A percentile compares a stretch with the other conserved stretches of the same genome.
Evolutionary conservation across 768 basidiomycete genomes (phyloP).

Genomic region (Tulasnella sp.): DNA sequence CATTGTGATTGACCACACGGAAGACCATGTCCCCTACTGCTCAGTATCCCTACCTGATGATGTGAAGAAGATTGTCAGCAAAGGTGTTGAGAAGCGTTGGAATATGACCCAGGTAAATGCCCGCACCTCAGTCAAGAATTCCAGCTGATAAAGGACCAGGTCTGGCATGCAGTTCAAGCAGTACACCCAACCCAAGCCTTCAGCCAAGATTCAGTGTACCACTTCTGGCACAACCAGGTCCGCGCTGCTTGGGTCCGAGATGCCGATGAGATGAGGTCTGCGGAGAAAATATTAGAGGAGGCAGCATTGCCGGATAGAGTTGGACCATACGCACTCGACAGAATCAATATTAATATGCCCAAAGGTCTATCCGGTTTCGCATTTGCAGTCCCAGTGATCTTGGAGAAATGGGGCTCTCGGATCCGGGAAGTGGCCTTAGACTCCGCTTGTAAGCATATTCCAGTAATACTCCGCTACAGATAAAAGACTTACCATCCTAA

Average conservation of each 20-base stretch:
- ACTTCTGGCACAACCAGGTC: slow-evolving; percentile 18
- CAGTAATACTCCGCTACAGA: not conserved
- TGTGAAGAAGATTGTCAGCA: slow-evolving; percentile 11
- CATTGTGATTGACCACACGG: slow-evolving; percentile 16
- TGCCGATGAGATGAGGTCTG: not conserved
- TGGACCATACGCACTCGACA: not conserved
- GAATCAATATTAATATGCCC: not conserved
- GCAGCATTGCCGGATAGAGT: not conserved
- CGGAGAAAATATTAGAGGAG: not conserved
- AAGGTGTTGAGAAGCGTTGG: not conserved
- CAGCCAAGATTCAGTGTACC: not conserved
- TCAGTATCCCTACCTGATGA: slow-evolving; percentile 19
- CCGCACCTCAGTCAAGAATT: not conserved
- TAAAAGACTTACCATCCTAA: not conserved
- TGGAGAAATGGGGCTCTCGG: slow-evolving; percentile 19
- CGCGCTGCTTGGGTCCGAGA: not conserved
- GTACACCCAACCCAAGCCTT: not conserved
- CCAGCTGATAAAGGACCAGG: not conserved
- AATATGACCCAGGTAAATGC: not conserved
- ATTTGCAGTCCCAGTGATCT: slow-evolving; percentile 22
- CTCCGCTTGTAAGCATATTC: slow-evolving; percentile 25
- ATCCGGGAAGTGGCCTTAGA: slow-evolving; percentile 25
- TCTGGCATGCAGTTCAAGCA: not conserved
- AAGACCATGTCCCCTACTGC: slow-evolving; percentile 21
- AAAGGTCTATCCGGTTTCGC: slow-evolving; percentile 15